These are phyloP conservation scores for Candida glaebosa DNA, from an alignment of 805 yeast genomes.

Conservation along the genomic window DNA sequence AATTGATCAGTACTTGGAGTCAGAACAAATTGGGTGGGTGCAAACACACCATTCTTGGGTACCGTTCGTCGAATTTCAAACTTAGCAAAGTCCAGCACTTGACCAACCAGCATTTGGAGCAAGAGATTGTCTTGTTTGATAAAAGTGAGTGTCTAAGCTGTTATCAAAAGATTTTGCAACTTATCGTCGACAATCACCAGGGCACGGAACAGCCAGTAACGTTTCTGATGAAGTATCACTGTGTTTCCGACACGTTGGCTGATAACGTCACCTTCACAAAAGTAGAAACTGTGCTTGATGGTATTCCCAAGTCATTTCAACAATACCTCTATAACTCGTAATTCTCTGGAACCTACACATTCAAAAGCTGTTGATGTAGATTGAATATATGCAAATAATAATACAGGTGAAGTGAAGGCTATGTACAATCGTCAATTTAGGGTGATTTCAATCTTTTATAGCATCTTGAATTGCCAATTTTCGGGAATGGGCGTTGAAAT, in stretches of 20 bases:
- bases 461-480: conserved; percentile 72
- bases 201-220: background rate
- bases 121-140: background rate
- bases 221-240: background rate
- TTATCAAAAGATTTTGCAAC: background rate
- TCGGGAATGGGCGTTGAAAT: conserved; percentile 81
- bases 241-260: background rate
- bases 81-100: conserved; percentile 12
- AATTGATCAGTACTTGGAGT: conserved; percentile 15
- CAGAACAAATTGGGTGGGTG: conserved; percentile 17
- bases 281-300: background rate
- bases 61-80: conserved; percentile 12
- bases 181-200: background rate
- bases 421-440: conserved; percentile 3
- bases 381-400: background rate
- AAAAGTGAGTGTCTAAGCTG: background rate
- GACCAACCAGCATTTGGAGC: background rate
- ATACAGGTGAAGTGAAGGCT: conserved; percentile 3
- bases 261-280: background rate
- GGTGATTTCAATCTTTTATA: conserved; percentile 29
- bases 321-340: background rate
- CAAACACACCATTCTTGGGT: conserved; percentile 15
- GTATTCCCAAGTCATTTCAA: background rate
- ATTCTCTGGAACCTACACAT: background rate
- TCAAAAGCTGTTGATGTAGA: background rate